phyloP scores from a whole-genome alignment of 2,329 filamentous ascomycete species.

The Leptographium galeiforme region DNA sequence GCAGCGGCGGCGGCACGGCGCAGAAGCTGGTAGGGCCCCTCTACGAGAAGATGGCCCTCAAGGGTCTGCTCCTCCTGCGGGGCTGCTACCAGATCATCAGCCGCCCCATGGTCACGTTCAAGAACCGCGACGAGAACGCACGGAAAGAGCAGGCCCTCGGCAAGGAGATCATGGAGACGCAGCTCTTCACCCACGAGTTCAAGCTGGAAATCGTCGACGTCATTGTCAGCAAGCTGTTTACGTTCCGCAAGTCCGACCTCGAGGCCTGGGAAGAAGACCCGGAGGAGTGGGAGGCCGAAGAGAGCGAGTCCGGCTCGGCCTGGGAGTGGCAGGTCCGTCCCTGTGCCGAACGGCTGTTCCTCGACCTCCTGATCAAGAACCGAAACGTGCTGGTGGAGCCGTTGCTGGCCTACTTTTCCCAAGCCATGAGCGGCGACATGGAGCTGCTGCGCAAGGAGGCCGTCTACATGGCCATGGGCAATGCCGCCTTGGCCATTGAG shows the following conservation, averaged over 20 bases:
- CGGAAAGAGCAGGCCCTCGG: constrained; percentile 65
- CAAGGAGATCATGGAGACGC: constrained; percentile 52
- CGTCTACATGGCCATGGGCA: constrained; percentile 82
- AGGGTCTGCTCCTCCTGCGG: constrained; percentile 69
- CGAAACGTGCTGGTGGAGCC: constrained; percentile 69
- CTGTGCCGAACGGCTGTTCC: constrained; percentile 85
- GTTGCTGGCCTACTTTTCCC: constrained; percentile 69
- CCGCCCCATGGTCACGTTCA: constrained; percentile 68
- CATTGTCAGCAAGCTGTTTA: constrained; percentile 76
- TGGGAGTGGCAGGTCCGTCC: constrained; percentile 89
- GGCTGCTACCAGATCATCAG: constrained; percentile 79
- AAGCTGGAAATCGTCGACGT: constrained; percentile 71
- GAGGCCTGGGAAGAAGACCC: constrained; percentile 89
- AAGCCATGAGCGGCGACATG: constrained; percentile 49
- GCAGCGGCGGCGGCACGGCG: constrained; percentile 19
- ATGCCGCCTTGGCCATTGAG: constrained; percentile 65
- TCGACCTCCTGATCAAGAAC: constrained; percentile 82
- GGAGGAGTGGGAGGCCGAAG: constrained; percentile 86
- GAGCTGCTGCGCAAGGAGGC: constrained; percentile 84
- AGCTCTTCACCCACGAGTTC: constrained; percentile 64
- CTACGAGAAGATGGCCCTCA: constrained; percentile 67
- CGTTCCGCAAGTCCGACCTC: constrained; percentile 74
- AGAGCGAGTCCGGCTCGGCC: constrained; percentile 70
- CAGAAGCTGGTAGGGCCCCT: constrained; percentile 46
- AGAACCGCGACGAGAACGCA: constrained; percentile 60